A percentile compares a stretch with the other conserved stretches of the same genome.
Conservation (phyloP, 208 protist species). For the Trypanosoma caninum region DNA sequence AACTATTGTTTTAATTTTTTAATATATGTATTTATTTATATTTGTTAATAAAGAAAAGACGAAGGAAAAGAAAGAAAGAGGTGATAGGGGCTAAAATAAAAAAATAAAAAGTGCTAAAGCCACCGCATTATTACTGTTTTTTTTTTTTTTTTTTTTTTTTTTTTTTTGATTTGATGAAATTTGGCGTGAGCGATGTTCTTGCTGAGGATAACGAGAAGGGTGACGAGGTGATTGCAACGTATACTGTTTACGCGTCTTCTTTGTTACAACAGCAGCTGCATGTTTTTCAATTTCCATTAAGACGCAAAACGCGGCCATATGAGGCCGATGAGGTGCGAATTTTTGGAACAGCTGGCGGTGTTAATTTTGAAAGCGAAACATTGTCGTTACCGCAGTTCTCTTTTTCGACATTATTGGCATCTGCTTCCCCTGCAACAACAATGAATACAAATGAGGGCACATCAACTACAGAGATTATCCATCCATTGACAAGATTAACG, state of each 20-base stretch:
- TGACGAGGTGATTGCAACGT: slow-evolving; percentile 78
- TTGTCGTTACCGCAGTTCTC: neutral
- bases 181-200: slow-evolving; percentile 2
- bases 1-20: neutral
- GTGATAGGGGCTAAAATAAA: neutral
- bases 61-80: neutral
- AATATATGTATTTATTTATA: neutral
- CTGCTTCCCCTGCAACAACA: neutral
- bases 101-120: neutral
- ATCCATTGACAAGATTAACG: slow-evolving; percentile 51
- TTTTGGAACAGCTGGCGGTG: slow-evolving; percentile 41
- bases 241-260: slow-evolving; percentile 69
- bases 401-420: neutral
- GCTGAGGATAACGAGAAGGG: slow-evolving; percentile 32
- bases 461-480: slow-evolving; percentile 28
- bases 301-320: slow-evolving; percentile 60
- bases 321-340: slow-evolving; percentile 62
- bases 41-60: neutral
- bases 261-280: slow-evolving; percentile 59
- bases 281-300: slow-evolving; percentile 87
- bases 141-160: neutral
- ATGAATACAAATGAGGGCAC: neutral
- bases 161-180: slow-evolving; percentile 6
- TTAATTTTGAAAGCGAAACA: neutral
- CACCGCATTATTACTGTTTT: slow-evolving; percentile 1